Evolutionary conservation across 768 basidiomycete species (phyloP).

Genomic region (Saitozyma sp.): DNA sequence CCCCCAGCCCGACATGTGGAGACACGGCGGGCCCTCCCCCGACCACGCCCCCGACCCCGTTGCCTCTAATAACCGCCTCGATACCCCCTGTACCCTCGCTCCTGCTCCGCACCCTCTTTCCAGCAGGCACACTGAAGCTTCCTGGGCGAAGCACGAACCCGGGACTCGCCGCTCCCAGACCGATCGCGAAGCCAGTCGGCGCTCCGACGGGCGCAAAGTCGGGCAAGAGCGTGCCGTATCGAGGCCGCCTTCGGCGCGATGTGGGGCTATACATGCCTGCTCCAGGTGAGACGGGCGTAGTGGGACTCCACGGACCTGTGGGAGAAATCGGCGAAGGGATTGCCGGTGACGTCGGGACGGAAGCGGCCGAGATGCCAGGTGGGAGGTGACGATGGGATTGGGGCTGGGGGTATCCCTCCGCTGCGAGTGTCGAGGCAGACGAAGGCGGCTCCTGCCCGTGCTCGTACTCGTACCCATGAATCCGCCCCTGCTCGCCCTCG

Average conservation of each 20-base stretch:
- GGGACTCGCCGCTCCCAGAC: slow-evolving; percentile 51
- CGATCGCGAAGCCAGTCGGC: slow-evolving; percentile 51
- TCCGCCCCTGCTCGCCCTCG: not conserved
- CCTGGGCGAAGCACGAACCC: slow-evolving; percentile 47
- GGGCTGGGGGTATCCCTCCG: too few relatives aligned
- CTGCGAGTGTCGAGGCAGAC: too few relatives aligned
- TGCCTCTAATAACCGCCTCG: slow-evolving; percentile 20
- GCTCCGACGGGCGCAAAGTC: slow-evolving; percentile 41
- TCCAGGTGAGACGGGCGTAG: not conserved
- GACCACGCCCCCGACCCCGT: too few relatives aligned
- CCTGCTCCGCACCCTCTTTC: slow-evolving; percentile 23
- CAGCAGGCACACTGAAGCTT: slow-evolving; percentile 15
- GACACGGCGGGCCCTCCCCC: too few relatives aligned
- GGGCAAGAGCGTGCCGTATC: slow-evolving; percentile 48
- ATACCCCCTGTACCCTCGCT: slow-evolving; percentile 33
- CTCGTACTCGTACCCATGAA: too few relatives aligned
- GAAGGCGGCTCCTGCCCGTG: too few relatives aligned
- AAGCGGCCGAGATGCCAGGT: not conserved
- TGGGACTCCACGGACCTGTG: too few relatives aligned
- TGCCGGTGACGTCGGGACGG: too few relatives aligned
- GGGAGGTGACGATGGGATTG: slow-evolving; percentile 8
- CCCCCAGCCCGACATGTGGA: too few relatives aligned
- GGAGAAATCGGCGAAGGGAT: too few relatives aligned
- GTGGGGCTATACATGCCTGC: slow-evolving; percentile 12
- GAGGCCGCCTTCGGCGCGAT: slow-evolving; percentile 13